A percentile compares a stretch with the other conserved stretches of the same genome.
Evolutionary conservation across 257 asterid genomes (phyloP).

Genomic region (Penstemon newberryi): DNA sequence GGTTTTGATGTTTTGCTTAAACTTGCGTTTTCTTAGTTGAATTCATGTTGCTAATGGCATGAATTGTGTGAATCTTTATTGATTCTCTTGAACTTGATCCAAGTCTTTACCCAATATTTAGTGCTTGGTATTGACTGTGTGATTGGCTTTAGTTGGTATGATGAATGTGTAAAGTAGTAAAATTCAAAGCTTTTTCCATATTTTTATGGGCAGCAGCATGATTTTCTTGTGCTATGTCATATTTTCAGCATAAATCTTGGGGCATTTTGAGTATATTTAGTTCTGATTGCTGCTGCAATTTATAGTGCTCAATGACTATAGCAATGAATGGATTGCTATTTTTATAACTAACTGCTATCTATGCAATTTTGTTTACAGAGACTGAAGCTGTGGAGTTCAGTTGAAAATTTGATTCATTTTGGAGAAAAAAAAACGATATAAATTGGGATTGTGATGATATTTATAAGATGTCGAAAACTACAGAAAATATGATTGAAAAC

Average conservation of each 20-base stretch:
- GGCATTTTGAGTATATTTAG: conserved; percentile 20
- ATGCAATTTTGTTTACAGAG: conserved; percentile 19
- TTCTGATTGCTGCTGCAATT: conserved; percentile 27
- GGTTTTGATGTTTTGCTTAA: background rate
- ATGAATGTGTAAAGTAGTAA: conserved; percentile 26
- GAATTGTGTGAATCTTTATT: conserved; percentile 24
- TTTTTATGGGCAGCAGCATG: conserved; percentile 26
- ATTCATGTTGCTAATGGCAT: conserved; percentile 26
- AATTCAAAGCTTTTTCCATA: conserved; percentile 24
- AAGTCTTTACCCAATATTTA: conserved; percentile 33
- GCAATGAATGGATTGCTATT: conserved; percentile 8
- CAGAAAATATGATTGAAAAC: conserved; percentile 35
- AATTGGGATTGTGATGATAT: conserved; percentile 53
- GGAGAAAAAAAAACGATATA: conserved; percentile 31
- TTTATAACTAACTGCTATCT: conserved; percentile 14
- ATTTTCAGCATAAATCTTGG: conserved; percentile 30
- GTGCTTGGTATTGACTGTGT: conserved; percentile 40
- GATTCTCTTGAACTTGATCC: conserved; percentile 31
- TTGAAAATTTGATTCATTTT: conserved; percentile 28
- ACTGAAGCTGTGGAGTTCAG: conserved; percentile 27
- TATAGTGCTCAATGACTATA: conserved; percentile 21
- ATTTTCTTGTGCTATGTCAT: conserved; percentile 30
- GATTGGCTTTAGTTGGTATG: conserved; percentile 20
- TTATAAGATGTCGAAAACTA: conserved; percentile 28
- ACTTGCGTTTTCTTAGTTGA: conserved; percentile 8